Percentiles rank a stretch among this genome's conserved stretches.
phyloP scores from a whole-genome alignment of 2,329 filamentous ascomycete genomes.

The Bipolaris zeicola region DNA sequence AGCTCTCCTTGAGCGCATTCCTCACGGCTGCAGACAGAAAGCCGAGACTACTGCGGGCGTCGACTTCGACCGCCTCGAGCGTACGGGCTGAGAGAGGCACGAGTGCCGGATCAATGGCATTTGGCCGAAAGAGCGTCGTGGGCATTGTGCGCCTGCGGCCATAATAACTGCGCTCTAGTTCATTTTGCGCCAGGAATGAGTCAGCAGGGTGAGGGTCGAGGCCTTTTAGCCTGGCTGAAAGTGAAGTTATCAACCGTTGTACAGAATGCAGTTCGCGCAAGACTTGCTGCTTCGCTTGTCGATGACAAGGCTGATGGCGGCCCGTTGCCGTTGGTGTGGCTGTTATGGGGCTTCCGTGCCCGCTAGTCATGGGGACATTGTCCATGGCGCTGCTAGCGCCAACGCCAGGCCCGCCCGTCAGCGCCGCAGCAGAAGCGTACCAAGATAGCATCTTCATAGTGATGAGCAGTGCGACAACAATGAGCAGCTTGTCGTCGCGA shows the following conservation, averaged over 20 bases:
- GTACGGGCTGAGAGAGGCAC: constrained; percentile 1
- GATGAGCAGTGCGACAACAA: constrained; percentile 8
- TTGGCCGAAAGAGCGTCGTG: not conserved
- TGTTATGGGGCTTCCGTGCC: not conserved
- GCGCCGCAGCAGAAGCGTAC: constrained; percentile 7
- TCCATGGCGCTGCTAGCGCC: not conserved
- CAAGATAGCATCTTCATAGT: constrained; percentile 11
- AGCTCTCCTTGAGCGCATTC: constrained; percentile 6
- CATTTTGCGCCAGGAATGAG: not conserved
- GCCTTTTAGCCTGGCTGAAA: constrained; percentile 4
- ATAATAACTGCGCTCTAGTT: not conserved
- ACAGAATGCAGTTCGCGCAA: constrained; percentile 11
- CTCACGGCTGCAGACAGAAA: constrained; percentile 4
- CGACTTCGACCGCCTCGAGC: constrained; percentile 4
- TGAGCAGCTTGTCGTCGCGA: constrained; percentile 5
- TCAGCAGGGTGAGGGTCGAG: not conserved
- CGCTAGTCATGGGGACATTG: not conserved
- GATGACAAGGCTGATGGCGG: not conserved
- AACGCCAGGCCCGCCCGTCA: not conserved
- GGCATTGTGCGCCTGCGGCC: not conserved
- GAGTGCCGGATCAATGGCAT: not conserved
- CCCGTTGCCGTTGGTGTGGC: not conserved
- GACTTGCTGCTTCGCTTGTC: constrained; percentile 11
- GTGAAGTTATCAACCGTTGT: constrained; percentile 8
- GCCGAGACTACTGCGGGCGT: constrained; percentile 6